A percentile compares a stretch with the other conserved stretches of the same genome.
Evolutionary conservation across 208 protist species (phyloP).

Genomic region (Willaertia magna): DNA sequence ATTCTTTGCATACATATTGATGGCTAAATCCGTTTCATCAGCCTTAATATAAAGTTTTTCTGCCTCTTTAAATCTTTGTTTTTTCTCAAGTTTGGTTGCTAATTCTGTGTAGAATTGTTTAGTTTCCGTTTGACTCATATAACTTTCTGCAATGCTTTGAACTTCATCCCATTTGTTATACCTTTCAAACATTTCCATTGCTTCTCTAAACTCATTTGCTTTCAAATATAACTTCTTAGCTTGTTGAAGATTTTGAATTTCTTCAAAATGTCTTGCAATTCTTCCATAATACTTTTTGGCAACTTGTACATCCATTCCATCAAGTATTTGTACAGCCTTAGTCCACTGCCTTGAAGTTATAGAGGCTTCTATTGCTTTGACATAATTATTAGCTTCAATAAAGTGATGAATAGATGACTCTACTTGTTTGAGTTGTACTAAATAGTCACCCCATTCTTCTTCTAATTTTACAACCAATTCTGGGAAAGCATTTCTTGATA

Average conservation of each 20-base stretch:
- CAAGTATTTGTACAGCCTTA: conserved; percentile 62
- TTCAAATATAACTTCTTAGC: conserved; percentile 85
- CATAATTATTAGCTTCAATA: conserved; percentile 77
- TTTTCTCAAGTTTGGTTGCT: conserved; percentile 76
- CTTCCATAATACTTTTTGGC: conserved; percentile 59
- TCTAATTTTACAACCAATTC: conserved; percentile 63
- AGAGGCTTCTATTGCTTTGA: conserved; percentile 86
- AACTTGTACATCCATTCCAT: conserved; percentile 34
- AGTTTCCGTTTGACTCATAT: conserved; percentile 71
- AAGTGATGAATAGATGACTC: conserved; percentile 93
- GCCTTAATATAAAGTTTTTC: conserved; percentile 88
- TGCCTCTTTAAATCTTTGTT: conserved; percentile 77
- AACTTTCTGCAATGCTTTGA: conserved; percentile 72
- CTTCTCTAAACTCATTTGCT: conserved; percentile 58
- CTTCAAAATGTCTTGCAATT: conserved; percentile 84
- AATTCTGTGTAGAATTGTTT: conserved; percentile 72
- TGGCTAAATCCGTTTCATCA: conserved; percentile 85
- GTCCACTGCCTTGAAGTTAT: conserved; percentile 82
- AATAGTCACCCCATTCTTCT: conserved; percentile 87
- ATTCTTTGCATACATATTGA: conserved; percentile 85
- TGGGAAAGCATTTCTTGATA: conserved; percentile 57
- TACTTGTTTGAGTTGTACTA: conserved; percentile 79
- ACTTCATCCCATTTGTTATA: conserved; percentile 77
- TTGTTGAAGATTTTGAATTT: conserved; percentile 64
- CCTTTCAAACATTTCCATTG: conserved; percentile 89